Conservation (phyloP, 1,284 basidiomycete species). For the Leucoagaricus sp. region DNA sequence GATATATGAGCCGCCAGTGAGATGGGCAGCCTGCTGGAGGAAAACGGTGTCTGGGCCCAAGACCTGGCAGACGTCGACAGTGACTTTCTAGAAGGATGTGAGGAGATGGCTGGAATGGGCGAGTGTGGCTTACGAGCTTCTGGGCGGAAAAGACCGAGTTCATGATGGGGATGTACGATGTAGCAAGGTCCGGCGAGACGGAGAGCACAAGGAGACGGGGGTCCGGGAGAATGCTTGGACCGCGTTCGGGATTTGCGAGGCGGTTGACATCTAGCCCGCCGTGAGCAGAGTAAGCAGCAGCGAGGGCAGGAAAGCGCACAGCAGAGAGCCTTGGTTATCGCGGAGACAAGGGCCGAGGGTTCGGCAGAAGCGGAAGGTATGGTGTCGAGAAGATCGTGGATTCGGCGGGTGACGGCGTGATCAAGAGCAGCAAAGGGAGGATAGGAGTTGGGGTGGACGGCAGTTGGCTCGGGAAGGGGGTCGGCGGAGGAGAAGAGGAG, state of each 20-base stretch:
- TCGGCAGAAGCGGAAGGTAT: constrained; percentile 41
- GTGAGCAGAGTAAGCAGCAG: constrained; percentile 10
- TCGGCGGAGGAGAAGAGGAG: constrained; percentile 75
- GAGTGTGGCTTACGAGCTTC: constrained; percentile 69
- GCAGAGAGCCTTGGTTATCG: constrained; percentile 87
- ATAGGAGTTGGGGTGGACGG: constrained; percentile 77
- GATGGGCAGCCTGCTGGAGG: constrained; percentile 94
- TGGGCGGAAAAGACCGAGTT: constrained; percentile 99
- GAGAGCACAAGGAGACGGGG: constrained; percentile 91
- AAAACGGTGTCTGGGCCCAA: constrained; percentile 92
- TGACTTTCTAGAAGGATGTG: constrained; percentile 70
- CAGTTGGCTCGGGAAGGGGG: constrained; percentile 38
- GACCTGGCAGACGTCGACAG: constrained; percentile 94
- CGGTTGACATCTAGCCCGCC: constrained; percentile 78
- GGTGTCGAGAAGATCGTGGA: constrained; percentile 61
- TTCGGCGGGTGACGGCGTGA: constrained; percentile 61
- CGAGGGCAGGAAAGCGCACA: constrained; percentile 52
- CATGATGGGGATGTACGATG: constrained; percentile 97
- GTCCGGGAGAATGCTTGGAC: constrained; percentile 53
- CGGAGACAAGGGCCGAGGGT: constrained; percentile 80
- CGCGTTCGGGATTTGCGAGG: constrained; percentile 42
- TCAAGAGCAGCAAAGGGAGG: constrained; percentile 81
- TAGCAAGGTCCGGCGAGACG: constrained; percentile 86
- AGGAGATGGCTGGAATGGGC: constrained; percentile 2
- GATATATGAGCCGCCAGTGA: constrained; percentile 95